Percentiles rank a stretch among this genome's conserved stretches.
phyloP scores from a whole-genome alignment of 495 filamentous ascomycete genomes.

The Talaromyces liani region DNA sequence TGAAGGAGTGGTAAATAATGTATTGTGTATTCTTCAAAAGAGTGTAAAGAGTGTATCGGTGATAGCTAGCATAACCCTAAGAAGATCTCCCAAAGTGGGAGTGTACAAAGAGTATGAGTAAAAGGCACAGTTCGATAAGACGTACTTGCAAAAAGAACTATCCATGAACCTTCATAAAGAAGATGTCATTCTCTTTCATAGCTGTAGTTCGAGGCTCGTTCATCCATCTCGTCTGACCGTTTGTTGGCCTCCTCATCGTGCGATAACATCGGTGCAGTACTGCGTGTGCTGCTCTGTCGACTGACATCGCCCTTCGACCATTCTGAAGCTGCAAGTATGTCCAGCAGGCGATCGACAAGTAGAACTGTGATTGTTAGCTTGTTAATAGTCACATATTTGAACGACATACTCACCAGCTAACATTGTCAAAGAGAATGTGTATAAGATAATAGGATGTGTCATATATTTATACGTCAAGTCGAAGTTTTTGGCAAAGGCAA shows the following conservation, averaged over 20 bases:
- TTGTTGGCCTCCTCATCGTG: neutral
- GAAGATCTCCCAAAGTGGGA: neutral
- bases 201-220: neutral
- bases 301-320: neutral
- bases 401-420: conserved; percentile 23
- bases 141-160: neutral
- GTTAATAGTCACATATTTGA: neutral
- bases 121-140: neutral
- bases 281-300: conserved; percentile 8
- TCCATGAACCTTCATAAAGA: neutral
- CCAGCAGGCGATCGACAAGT: conserved; percentile 37
- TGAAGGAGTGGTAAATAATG: neutral
- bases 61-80: neutral
- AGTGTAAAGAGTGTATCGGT: neutral
- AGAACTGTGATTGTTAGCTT: conserved; percentile 19
- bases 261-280: neutral
- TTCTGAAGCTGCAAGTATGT: conserved; percentile 9
- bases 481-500: conserved; percentile 26
- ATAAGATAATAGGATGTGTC: conserved; percentile 35
- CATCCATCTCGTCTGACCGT: neutral
- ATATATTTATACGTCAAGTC: conserved; percentile 31
- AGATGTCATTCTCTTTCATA: neutral
- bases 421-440: conserved; percentile 30
- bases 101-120: neutral
- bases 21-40: neutral